phyloP scores from a whole-genome alignment of 2,329 filamentous ascomycete genomes.

The Elsinoe australis region DNA sequence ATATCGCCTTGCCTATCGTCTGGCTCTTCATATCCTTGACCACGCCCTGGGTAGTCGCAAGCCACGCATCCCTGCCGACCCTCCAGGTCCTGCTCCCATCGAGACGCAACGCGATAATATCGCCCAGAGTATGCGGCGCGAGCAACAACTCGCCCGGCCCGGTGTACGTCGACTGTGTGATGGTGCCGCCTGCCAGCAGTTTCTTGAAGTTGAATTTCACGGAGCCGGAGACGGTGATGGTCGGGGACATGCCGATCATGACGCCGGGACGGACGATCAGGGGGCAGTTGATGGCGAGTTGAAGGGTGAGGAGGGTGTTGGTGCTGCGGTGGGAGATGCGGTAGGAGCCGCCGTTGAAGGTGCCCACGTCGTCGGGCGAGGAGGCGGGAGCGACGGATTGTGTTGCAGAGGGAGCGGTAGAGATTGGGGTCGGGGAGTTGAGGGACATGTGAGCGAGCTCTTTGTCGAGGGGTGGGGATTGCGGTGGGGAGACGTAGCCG shows the following conservation, averaged over 20 bases:
- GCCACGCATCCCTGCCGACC: conserved; percentile 77
- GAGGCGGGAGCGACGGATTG: conserved; percentile 52
- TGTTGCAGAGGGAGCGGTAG: conserved; percentile 29
- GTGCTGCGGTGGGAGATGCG: conserved; percentile 85
- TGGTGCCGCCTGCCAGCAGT: conserved; percentile 71
- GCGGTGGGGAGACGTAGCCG: conserved; percentile 11
- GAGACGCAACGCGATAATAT: conserved; percentile 73
- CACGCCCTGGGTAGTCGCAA: conserved; percentile 80
- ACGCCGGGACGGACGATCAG: conserved; percentile 71
- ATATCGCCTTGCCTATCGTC: conserved; percentile 80
- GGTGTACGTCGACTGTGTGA: conserved; percentile 70
- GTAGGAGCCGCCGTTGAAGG: conserved; percentile 93
- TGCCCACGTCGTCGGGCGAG: conserved; percentile 74
- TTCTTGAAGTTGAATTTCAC: conserved; percentile 89
- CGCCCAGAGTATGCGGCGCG: conserved; percentile 71
- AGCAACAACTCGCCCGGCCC: conserved; percentile 87
- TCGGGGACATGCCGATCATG: conserved; percentile 93
- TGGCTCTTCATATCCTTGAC: conserved; percentile 83
- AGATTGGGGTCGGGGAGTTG: conserved; percentile 24
- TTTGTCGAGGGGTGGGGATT: conserved; percentile 22
- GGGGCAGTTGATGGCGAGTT: conserved; percentile 83
- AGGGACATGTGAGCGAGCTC: conserved; percentile 31
- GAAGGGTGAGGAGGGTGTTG: conserved; percentile 82
- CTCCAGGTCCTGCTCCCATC: conserved; percentile 68
- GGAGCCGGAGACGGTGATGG: conserved; percentile 72